Percentiles rank a stretch among this genome's conserved stretches.
These are phyloP conservation scores for Blepharisma undulans DNA, from an alignment of 169 alveolate genomes.

Conservation along the genomic window DNA sequence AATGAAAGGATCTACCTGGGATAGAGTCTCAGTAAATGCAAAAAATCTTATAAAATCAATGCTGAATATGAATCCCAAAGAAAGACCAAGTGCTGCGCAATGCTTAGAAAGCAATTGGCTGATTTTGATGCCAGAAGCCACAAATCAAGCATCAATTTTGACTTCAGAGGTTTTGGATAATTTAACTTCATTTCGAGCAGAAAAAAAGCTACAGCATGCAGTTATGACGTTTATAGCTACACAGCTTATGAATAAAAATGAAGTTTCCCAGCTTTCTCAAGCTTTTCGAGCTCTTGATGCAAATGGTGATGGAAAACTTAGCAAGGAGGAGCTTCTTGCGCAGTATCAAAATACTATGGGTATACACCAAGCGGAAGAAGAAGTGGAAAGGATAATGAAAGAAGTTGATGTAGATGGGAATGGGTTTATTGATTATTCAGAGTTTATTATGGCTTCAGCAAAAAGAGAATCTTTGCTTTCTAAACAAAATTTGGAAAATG, in stretches of 20 bases:
- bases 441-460: conserved; percentile 73
- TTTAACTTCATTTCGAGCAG: conserved; percentile 26
- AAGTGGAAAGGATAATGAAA: conserved; percentile 76
- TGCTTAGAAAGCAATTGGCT: neutral
- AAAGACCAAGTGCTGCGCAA: neutral
- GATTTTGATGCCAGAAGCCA: neutral
- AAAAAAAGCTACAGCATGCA: conserved; percentile 63
- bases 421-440: conserved; percentile 80
- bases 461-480: conserved; percentile 58
- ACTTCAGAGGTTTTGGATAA: neutral
- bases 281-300: conserved; percentile 63
- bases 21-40: conserved; percentile 89
- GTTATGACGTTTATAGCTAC: conserved; percentile 61
- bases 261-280: conserved; percentile 55
- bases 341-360: neutral
- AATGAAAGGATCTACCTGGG: conserved; percentile 81
- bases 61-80: neutral
- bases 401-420: conserved; percentile 75
- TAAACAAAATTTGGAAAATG: conserved; percentile 65
- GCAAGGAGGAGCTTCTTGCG: conserved; percentile 58
- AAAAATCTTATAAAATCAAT: conserved; percentile 74
- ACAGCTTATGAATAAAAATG: conserved; percentile 50
- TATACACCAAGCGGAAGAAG: conserved; percentile 39
- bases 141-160: neutral
- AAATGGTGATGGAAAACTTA: conserved; percentile 78